A percentile compares a stretch with the other conserved stretches of the same genome.
These are phyloP conservation scores for Vigna trinervia DNA, from an alignment of 306 rosid species.

Conservation along the genomic window DNA sequence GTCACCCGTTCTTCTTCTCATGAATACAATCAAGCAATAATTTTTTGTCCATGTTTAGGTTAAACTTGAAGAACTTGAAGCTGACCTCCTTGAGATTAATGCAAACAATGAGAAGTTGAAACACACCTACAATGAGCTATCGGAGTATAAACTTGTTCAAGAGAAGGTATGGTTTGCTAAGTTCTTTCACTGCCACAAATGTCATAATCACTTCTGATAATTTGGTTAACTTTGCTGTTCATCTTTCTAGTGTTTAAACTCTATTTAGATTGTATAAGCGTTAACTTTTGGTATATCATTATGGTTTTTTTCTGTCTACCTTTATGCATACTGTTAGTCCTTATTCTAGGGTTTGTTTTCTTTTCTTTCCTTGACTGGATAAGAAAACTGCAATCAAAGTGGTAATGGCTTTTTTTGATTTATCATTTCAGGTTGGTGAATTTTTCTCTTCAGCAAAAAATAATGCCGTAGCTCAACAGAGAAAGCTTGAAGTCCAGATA, in stretches of 20 bases:
- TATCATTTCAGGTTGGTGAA: conserved; percentile 70
- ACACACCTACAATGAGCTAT: conserved; percentile 65
- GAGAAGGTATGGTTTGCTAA: conserved; percentile 68
- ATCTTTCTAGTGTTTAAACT: conserved; percentile 8
- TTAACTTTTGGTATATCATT: neutral
- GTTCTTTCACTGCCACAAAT: conserved; percentile 1
- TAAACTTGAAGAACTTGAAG: conserved; percentile 82
- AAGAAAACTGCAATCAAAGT: conserved; percentile 1
- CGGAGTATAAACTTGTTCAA: conserved; percentile 79
- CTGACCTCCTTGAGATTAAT: conserved; percentile 73
- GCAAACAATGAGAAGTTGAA: conserved; percentile 77
- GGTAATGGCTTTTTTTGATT: neutral
- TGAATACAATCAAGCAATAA: conserved; percentile 1
- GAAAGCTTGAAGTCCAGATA: conserved; percentile 59
- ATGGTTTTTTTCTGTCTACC: conserved; percentile 27
- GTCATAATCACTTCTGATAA: conserved; percentile 29
- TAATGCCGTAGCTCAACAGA: conserved; percentile 61
- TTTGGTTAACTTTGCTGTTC: conserved; percentile 1
- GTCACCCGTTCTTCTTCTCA: neutral
- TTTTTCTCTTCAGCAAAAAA: conserved; percentile 72
- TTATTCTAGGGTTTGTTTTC: conserved; percentile 24
- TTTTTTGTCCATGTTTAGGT: conserved; percentile 51
- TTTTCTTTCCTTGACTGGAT: conserved; percentile 24
- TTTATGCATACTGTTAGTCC: neutral
- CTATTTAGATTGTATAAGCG: neutral